Evolutionary conservation across 306 rosid species (phyloP), one percentile per base, ranked within the genome.

Genomic region (Acacia acuminata): DNA sequence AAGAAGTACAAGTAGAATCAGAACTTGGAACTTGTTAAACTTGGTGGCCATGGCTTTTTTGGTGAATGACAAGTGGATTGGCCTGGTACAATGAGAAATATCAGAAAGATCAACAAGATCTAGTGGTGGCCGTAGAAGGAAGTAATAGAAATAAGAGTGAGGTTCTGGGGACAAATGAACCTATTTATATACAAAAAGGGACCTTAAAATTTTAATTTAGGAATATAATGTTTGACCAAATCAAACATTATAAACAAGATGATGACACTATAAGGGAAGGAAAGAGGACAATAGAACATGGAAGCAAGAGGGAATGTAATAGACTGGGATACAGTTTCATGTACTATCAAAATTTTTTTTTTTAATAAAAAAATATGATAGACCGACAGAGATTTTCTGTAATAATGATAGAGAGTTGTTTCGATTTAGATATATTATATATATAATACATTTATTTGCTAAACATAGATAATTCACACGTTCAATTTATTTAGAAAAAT

Each of bases 11-110:
- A 87, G 61, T 24, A 93, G 87, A 58, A 86, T 63, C 43, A 93
- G 55, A 77, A 89, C 71, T 75, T 90, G 96, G 76, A 90, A 88
- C 79, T 79, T 93, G 84, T 89, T 85, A 36, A 83, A 78, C 79
- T 82, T 90, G 84, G 71, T 90, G 84, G 71, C 84, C 86, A 82
- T 85, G 69, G 50, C 73, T 81, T 42, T 10, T 3, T 48, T 68
- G 48, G 34, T 72, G 61, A 76, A 78, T 64, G 66, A 82, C 78
- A 70, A 73, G 75, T 10, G 58, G n/a, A 69, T 75, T 10, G 58
- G 69, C 10, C 63, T 67, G 82, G 78, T 51, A 76, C 10, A 20
- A 75, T 43, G 51, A 48, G 45, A 58, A 51, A 58, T 75, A 63
- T 51, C 50, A 64, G 80, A 73, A 53, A 63, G 72, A 82, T 10